Evolutionary conservation across 1,284 basidiomycete genomes (phyloP).

Genomic region (Heterobasidion irregulare): DNA sequence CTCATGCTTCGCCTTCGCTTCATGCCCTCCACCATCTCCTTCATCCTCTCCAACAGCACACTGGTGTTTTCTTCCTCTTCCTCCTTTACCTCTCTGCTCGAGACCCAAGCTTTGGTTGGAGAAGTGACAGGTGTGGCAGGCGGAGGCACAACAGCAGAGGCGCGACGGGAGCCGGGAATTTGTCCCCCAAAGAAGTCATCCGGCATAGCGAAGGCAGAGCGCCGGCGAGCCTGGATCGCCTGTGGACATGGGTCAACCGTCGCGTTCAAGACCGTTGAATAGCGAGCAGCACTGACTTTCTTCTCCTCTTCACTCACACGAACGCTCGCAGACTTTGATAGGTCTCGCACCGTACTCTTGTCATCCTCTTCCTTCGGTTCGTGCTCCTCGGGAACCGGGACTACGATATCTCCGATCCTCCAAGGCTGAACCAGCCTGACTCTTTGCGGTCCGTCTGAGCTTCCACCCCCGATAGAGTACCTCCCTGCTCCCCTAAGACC

Average conservation of each 20-base stretch:
- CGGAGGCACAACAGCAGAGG: constrained; percentile 10
- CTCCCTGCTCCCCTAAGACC: constrained; percentile 14
- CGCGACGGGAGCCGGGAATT: constrained; percentile 32
- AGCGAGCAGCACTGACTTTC: constrained; percentile 23
- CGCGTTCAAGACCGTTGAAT: background rate
- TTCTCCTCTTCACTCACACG: constrained; percentile 41
- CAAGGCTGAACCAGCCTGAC: constrained; percentile 33
- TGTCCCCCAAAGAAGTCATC: constrained; percentile 45
- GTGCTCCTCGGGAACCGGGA: constrained; percentile 20
- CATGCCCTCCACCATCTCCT: constrained; percentile 51
- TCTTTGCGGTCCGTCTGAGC: constrained; percentile 10
- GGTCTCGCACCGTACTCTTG: background rate
- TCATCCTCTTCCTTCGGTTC: constrained; percentile 2
- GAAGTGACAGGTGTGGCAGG: constrained; percentile 8
- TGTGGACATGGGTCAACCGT: constrained; percentile 13
- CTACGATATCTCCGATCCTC: constrained; percentile 44
- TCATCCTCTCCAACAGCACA: constrained; percentile 50
- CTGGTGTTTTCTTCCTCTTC: constrained; percentile 36
- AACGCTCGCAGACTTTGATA: constrained; percentile 14
- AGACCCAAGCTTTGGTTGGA: constrained; percentile 11
- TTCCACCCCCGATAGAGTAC: constrained; percentile 17
- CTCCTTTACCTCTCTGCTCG: constrained; percentile 16
- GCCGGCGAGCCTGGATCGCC: constrained; percentile 53
- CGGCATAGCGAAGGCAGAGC: constrained; percentile 42
- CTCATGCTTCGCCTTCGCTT: constrained; percentile 41